Percentiles rank a stretch among this genome's conserved stretches.
phyloP scores from a whole-genome alignment of 768 basidiomycete species.

The Hygrophorus russula region DNA sequence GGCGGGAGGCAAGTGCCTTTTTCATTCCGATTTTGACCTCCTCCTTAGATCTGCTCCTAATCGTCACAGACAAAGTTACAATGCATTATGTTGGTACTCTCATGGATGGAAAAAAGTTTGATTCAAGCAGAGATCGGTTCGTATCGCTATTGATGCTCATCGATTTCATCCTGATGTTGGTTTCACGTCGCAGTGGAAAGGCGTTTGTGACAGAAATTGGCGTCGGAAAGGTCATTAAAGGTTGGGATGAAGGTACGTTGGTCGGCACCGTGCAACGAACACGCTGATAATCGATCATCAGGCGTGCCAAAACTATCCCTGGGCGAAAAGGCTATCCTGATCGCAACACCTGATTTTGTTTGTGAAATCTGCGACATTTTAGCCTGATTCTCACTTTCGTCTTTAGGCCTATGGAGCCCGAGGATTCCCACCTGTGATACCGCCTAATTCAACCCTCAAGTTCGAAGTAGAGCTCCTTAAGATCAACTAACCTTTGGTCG shows the following conservation, averaged over 20 bases:
- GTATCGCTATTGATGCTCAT: slow-evolving; percentile 13
- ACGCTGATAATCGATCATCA: slow-evolving; percentile 18
- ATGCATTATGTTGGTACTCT: slow-evolving; percentile 81
- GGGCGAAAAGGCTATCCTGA: slow-evolving; percentile 62
- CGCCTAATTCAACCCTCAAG: slow-evolving; percentile 57
- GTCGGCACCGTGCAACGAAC: background rate
- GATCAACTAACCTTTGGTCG: slow-evolving; percentile 32
- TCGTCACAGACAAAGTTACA: slow-evolving; percentile 44
- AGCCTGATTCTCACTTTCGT: slow-evolving; percentile 3
- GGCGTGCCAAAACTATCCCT: slow-evolving; percentile 70
- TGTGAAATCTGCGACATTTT: slow-evolving; percentile 18
- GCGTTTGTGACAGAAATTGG: slow-evolving; percentile 70
- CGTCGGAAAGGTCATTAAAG: slow-evolving; percentile 73
- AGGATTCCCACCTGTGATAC: slow-evolving; percentile 75
- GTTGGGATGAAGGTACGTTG: slow-evolving; percentile 79
- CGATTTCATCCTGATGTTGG: slow-evolving; percentile 5
- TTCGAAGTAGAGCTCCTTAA: slow-evolving; percentile 80
- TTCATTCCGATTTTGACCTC: slow-evolving; percentile 9
- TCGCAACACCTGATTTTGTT: slow-evolving; percentile 68
- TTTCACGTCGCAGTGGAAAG: slow-evolving; percentile 25
- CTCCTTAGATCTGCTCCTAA: slow-evolving; percentile 8
- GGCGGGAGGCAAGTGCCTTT: slow-evolving; percentile 46
- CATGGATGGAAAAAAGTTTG: slow-evolving; percentile 50
- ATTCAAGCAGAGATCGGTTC: slow-evolving; percentile 70
- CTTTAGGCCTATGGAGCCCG: slow-evolving; percentile 58